phyloP scores from a whole-genome alignment of 169 alveolate genomes.

The Eimeria brunetti region DNA sequence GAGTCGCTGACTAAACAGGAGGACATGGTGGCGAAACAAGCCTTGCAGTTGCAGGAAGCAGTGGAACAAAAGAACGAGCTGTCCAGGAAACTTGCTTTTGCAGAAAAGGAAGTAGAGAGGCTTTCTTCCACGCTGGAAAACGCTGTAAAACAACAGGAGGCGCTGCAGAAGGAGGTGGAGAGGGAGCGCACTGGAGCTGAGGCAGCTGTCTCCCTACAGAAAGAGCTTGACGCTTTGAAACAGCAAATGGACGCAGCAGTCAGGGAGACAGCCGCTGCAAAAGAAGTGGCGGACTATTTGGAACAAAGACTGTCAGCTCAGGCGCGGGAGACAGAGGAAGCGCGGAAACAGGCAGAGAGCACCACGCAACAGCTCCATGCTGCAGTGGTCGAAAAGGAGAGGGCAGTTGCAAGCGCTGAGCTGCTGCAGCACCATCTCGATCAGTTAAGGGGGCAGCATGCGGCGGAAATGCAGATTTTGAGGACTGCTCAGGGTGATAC shows the following conservation, averaged over 20 bases:
- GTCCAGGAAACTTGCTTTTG: constrained; percentile 21
- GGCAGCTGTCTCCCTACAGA: constrained; percentile 68
- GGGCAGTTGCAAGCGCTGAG: constrained; percentile 52
- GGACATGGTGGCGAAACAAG: constrained; percentile 17
- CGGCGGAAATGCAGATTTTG: constrained; percentile 49
- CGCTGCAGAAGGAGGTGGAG: constrained; percentile 27
- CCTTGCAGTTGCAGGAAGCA: constrained; percentile 30
- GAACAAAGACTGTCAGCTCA: constrained; percentile 33
- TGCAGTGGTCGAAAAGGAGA: constrained; percentile 57
- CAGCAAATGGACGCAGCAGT: constrained; percentile 57
- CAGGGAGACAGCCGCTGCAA: constrained; percentile 73
- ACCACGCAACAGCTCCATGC: constrained; percentile 66
- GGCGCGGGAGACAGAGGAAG: constrained; percentile 59
- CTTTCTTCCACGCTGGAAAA: constrained; percentile 27
- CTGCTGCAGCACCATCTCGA: constrained; percentile 71
- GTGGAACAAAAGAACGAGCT: constrained; percentile 16
- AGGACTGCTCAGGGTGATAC: constrained; percentile 55
- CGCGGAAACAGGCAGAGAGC: constrained; percentile 24
- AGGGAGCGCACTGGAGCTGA: constrained; percentile 54
- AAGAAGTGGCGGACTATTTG: constrained; percentile 75
- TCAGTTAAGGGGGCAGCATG: constrained; percentile 76
- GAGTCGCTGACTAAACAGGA: constrained; percentile 31
- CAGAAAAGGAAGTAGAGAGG: constrained; percentile 42
- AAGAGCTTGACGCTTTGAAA: constrained; percentile 29
- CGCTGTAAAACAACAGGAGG: constrained; percentile 24